These are phyloP conservation scores for Metschnikowia lachancei DNA, from an alignment of 805 yeast genomes.

Conservation along the genomic window DNA sequence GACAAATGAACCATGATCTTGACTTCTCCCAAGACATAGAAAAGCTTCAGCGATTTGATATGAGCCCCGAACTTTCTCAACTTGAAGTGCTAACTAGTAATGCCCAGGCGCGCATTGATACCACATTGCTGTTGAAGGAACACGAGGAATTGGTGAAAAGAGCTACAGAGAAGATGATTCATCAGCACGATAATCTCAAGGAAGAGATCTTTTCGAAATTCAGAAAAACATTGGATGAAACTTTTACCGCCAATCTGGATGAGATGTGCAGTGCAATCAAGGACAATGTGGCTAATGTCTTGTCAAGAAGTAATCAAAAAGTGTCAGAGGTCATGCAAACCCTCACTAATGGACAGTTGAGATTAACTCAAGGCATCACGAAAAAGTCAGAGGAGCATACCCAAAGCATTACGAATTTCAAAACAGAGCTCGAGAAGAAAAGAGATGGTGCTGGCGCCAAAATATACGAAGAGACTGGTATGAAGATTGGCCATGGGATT, in stretches of 20 bases:
- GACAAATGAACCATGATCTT: background rate
- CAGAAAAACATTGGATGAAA: background rate
- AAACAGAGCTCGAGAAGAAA: background rate
- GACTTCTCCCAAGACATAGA: conserved; percentile 2
- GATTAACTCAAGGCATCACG: conserved; percentile 1
- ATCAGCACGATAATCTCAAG: background rate
- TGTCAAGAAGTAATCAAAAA: background rate
- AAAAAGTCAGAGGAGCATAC: background rate
- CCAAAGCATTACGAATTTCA: background rate
- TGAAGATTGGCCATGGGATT: background rate
- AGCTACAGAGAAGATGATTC: background rate
- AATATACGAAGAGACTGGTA: background rate
- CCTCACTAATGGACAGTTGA: background rate
- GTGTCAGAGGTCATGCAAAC: background rate
- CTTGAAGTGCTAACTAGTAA: background rate
- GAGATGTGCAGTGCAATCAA: background rate
- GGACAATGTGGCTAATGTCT: background rate
- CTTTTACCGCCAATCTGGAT: background rate
- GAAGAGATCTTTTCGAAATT: background rate
- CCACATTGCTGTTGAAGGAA: background rate
- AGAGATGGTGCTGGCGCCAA: conserved; percentile 6
- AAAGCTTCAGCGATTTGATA: background rate
- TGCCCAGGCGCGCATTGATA: background rate
- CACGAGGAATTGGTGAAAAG: background rate
- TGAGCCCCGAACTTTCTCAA: conserved; percentile 1